Evolutionary conservation across 2,329 filamentous ascomycete genomes (phyloP), one percentile per base, ranked within the genome.

Genomic region (Exophiala phaeomuriformis): DNA sequence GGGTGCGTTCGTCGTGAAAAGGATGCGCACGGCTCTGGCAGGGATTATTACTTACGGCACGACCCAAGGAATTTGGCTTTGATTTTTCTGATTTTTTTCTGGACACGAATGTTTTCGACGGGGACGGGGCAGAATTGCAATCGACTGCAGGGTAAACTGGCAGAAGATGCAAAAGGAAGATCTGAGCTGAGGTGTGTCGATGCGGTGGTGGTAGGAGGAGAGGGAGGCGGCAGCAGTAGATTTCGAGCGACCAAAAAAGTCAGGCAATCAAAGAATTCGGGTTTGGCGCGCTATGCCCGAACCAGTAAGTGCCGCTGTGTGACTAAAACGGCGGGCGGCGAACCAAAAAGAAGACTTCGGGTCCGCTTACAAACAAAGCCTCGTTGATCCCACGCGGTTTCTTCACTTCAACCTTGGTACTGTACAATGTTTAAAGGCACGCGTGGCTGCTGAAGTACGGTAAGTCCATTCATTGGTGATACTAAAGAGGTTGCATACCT

Each of bases 81-180:
- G 59, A 58, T 61, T 72, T 72, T 71, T 67, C 64, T 64, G 60
- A 62, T 68, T 65, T 66, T 67, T 67, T 66, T 62, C 50, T 36
- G 64, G 60, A 50, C 63, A 65, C 61, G 64, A 65, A 61, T 64
- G 61, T 59, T 66, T 67, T 65, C 62, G 52, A 53, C 51, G 49
- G 61, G 63, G 60, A 59, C 57, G 56, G 55, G 56, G 56, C 51
- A 59, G 62, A 62, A 63, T 63, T 55, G 56, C 59, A 56, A 58
- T 56, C 58, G 60, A 62, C 51, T 59, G 61, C 61, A 50, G 56
- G 44, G 40, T 40, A 46, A 52, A 43, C 45, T 47, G 43, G 55
- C 59, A 61, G 59, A 56, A 55, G 54, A 61, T 55, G 57, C 54
- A 43, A 49, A 43, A 46, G 50, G 52, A 56, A 52, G 49, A 54